Evolutionary conservation across 176 grass and related monocot genomes (phyloP), one percentile per base, ranked within the genome.

Genomic region (Carex cristatella): DNA sequence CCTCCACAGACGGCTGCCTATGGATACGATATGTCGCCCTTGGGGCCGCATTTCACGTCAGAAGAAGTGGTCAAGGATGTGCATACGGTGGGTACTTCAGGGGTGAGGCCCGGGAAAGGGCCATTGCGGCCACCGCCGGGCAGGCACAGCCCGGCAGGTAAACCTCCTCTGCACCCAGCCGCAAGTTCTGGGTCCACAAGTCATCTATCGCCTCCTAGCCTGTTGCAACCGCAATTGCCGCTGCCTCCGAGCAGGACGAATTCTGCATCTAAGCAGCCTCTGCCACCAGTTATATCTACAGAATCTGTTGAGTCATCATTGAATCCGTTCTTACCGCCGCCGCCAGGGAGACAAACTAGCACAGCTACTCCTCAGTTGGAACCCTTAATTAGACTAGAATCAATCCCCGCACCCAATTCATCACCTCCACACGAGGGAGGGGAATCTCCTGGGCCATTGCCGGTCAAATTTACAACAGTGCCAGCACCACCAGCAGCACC

Each of bases 21-120:
- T 4, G 38, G 38, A 40, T 40, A 62, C n/a, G 27, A 65, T 13
- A 51, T 69, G 27, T 83, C 81, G 10, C 42, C 40, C 62, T 23
- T 83, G 62, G 44, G 27, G 16, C 80, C 61, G 1, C 61, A 44
- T 83, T 74, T 66, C 58, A 6, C 27, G 5, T 58, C 74, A 7
- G 28, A 57, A 7, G 74, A 78, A 78, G 5, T 76, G 53, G 83
- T 86, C 87, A 51, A 89, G 71, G 68, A 40, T 33, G 85, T 79
- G 61, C 85, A 76, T 79, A 82, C 92, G 65, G 87, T 0, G 82
- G 89, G 57, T 89, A 83, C 88, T 82, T 88, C 72, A 58, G 84
- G 2, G 66, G 28, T 4, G 37, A 71, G 62, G 51, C 84, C 58
- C 38, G 71, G 7, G 2, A 84, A 2, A 75, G 40, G 76, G 35